These are phyloP conservation scores for Flaveria bidentis DNA, from an alignment of 129 eudicot species.

Conservation along the genomic window DNA sequence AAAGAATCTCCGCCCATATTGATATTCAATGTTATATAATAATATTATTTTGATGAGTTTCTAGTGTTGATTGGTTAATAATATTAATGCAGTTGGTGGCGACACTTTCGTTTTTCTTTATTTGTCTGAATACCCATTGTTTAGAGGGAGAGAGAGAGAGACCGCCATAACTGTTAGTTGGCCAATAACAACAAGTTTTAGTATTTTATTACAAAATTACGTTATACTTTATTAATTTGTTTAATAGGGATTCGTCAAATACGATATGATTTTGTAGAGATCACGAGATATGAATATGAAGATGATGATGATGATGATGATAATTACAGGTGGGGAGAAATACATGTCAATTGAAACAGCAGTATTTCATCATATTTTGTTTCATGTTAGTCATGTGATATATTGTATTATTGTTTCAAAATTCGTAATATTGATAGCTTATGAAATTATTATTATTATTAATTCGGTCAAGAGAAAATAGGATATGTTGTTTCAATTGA, in stretches of 20 bases:
- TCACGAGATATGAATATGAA: neutral
- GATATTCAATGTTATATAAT: neutral
- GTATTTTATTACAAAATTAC: too few relatives aligned
- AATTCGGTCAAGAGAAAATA: too few relatives aligned
- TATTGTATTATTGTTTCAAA: too few relatives aligned
- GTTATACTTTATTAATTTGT: too few relatives aligned
- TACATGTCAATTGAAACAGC: neutral
- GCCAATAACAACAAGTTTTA: neutral
- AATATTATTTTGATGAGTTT: conserved; percentile 6
- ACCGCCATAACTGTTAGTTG: neutral
- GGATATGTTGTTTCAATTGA: too few relatives aligned
- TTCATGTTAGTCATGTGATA: too few relatives aligned
- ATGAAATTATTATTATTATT: too few relatives aligned
- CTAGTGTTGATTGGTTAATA: conserved; percentile 21
- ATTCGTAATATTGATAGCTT: too few relatives aligned
- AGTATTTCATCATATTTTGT: neutral
- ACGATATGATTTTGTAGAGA: neutral
- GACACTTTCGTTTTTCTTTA: conserved; percentile 27
- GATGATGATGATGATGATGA: too few relatives aligned
- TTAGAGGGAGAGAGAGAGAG: too few relatives aligned
- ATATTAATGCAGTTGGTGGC: conserved; percentile 39
- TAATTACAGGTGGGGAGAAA: too few relatives aligned
- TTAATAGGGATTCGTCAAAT: too few relatives aligned
- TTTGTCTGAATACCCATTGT: conserved; percentile 16
- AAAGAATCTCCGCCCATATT: conserved; percentile 37